Evolutionary conservation across 305 asterid species (phyloP), one percentile per base, ranked within the genome.

Genomic region (Fraxinus xanthoxyloides): DNA sequence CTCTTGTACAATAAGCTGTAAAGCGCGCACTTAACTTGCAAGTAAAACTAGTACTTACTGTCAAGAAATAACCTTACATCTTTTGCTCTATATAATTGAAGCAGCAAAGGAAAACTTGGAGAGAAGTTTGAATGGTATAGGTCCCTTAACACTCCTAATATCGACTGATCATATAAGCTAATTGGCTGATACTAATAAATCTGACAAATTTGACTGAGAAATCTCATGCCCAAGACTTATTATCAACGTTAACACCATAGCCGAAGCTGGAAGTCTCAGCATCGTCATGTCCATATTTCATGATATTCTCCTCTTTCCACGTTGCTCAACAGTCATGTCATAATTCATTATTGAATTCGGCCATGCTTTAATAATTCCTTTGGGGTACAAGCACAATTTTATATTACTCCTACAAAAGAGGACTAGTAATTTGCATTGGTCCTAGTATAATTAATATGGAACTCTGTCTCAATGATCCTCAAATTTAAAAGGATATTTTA

Each of bases 381-480:
- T 24, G n/a, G n/a, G 72, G 17, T 63, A 63, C 32, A 23, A 63
- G 10, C 30, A 63, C 67, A 12, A 56, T 24, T 63, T 63, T 63
- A 63, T 63, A 23, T 63, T 24, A 63, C 72, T 24, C 12, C 72
- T 24, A 63, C 17, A 24, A 24, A 63, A 23, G 17, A 24, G 32
- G 72, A 63, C 72, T 23, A 63, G 34, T 63, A 23, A 63, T 63
- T 63, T 63, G 72, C 32, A 63, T 1, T 24, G 72, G 17, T 63
- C 72, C 72, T 63, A 63, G 72, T 2, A 24, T 63, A 17, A 24
- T 24, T 63, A 21, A 2, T 9, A 24, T 24, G 72, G 32, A 63
- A 63, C 17, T 19, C 26, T 63, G 72, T 63, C 72, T 8, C 72
- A 63, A 24, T 67, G 35, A 46, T 69, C 56, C 82, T 79, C 77